These are phyloP conservation scores for Yamadazyma atmosphaerica DNA, from an alignment of 1,139 yeast species.

Conservation along the genomic window DNA sequence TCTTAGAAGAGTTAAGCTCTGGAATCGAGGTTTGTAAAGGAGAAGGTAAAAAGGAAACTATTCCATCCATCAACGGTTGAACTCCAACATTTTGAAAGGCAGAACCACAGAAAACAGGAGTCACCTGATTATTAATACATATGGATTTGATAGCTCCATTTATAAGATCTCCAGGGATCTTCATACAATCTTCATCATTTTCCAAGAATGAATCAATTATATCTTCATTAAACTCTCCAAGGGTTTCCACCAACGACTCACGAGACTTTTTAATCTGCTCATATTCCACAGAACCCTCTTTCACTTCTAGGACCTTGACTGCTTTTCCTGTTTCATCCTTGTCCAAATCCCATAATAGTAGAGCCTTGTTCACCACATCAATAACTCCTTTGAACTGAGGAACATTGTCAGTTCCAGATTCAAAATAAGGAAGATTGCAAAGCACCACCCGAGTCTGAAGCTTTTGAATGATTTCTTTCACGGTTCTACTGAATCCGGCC, in stretches of 20 bases:
- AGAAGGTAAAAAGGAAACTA: conserved; percentile 75
- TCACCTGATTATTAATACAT: conserved; percentile 56
- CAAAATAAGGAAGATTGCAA: conserved; percentile 77
- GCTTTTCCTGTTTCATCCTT: conserved; percentile 53
- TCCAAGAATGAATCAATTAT: conserved; percentile 78
- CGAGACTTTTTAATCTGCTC: conserved; percentile 60
- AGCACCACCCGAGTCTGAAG: conserved; percentile 73
- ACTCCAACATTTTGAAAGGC: conserved; percentile 92
- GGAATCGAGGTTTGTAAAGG: conserved; percentile 70
- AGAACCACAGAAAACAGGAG: conserved; percentile 91
- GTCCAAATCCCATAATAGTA: conserved; percentile 59
- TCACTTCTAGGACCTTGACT: conserved; percentile 50
- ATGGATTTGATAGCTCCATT: conserved; percentile 60
- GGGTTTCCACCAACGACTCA: conserved; percentile 76
- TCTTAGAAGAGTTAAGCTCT: conserved; percentile 34
- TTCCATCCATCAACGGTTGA: conserved; percentile 88
- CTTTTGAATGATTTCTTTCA: conserved; percentile 78
- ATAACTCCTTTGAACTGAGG: conserved; percentile 72
- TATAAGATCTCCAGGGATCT: conserved; percentile 52
- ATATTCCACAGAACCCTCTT: conserved; percentile 31
- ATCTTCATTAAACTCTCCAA: conserved; percentile 78
- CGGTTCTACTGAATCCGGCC: conserved; percentile 90
- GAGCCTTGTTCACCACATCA: conserved; percentile 71
- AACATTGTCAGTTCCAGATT: conserved; percentile 35
- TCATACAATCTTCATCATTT: conserved; percentile 67